Evolutionary conservation across 345 rosid genomes (phyloP).

Genomic region (Lumnitzera littorea): DNA sequence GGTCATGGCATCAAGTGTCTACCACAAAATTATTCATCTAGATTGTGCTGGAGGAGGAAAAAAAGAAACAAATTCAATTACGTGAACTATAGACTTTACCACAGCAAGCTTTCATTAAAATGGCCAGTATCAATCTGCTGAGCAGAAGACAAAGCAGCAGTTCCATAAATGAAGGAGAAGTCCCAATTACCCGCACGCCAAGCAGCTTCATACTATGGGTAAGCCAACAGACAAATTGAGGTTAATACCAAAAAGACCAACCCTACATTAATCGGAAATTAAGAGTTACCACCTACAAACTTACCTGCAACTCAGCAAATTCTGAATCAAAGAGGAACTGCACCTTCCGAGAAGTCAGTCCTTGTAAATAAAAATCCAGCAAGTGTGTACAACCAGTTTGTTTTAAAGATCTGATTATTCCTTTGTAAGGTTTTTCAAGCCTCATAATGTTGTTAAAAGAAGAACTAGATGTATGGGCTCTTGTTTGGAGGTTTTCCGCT

Average conservation of each 20-base stretch:
- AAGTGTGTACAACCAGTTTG: conserved; percentile 87
- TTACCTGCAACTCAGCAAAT: conserved; percentile 86
- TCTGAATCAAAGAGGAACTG: conserved; percentile 68
- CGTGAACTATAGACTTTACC: conserved; percentile 29
- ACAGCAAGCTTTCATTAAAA: conserved; percentile 76
- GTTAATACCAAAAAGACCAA: not conserved
- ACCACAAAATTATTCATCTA: no score
- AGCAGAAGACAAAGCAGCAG: conserved; percentile 32
- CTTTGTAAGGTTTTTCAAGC: conserved; percentile 71
- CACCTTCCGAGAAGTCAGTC: conserved; percentile 63
- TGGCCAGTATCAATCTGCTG: conserved; percentile 37
- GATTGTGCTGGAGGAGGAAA: no score
- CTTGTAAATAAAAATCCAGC: conserved; percentile 80
- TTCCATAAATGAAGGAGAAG: conserved; percentile 56
- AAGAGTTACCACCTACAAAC: not conserved
- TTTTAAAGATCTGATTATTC: conserved; percentile 86
- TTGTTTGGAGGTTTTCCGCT: conserved; percentile 22
- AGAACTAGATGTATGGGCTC: conserved; percentile 20
- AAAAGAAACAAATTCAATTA: no score
- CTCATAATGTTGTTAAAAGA: conserved; percentile 34
- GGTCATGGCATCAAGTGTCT: no score
- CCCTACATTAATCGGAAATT: no score
- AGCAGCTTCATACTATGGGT: conserved; percentile 89
- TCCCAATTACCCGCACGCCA: conserved; percentile 99
- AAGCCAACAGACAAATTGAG: not conserved